A percentile compares a stretch with the other conserved stretches of the same genome.
These are phyloP conservation scores for Rhododendron ferrugineum DNA, from an alignment of 148 eudicot species.

Conservation along the genomic window DNA sequence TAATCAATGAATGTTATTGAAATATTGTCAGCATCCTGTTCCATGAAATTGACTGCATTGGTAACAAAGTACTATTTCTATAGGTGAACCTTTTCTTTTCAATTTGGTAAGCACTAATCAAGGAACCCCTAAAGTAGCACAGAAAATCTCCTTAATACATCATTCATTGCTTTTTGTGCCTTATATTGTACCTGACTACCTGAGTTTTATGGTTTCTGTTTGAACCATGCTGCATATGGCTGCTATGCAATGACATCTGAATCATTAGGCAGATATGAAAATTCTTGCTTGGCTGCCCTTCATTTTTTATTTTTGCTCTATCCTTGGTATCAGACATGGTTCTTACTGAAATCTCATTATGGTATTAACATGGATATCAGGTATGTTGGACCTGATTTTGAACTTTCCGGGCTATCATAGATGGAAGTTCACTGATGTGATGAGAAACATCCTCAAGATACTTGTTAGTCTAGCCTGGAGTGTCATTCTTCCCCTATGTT, in stretches of 20 bases:
- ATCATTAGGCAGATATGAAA: background rate
- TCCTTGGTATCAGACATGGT: background rate
- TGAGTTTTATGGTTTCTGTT: background rate
- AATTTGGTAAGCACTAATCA: background rate
- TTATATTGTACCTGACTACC: background rate
- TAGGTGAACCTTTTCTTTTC: background rate
- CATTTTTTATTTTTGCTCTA: background rate
- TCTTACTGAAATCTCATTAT: constrained; percentile 11
- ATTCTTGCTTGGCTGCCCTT: background rate
- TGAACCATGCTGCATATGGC: background rate
- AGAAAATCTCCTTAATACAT: background rate
- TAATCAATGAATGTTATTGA: background rate
- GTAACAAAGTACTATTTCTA: background rate
- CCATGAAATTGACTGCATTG: background rate
- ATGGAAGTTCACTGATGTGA: constrained; percentile 70
- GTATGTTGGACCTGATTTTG: constrained; percentile 67
- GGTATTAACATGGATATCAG: constrained; percentile 28
- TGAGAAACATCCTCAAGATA: constrained; percentile 75
- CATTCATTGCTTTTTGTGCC: background rate
- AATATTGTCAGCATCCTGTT: background rate
- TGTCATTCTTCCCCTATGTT: constrained; percentile 68
- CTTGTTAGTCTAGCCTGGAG: constrained; percentile 73
- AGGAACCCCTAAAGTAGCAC: background rate
- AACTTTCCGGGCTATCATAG: constrained; percentile 81
- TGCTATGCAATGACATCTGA: background rate